phyloP scores from a whole-genome alignment of 2,329 filamentous ascomycete species.

The Verticillium albo-atrum region DNA sequence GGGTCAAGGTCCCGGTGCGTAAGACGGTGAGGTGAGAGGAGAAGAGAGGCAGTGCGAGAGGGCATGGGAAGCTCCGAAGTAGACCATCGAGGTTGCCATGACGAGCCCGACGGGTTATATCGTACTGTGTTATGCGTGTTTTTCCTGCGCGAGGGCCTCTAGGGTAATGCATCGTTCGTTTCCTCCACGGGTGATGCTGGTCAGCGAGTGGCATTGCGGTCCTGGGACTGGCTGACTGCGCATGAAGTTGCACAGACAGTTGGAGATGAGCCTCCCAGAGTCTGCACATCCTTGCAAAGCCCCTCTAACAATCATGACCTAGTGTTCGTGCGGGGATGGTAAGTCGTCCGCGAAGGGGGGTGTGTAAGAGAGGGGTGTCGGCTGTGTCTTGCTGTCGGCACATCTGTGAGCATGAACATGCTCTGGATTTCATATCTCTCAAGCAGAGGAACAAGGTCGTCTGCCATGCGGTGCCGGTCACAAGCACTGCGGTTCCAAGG shows the following conservation, averaged over 20 bases:
- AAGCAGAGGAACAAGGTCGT: not conserved
- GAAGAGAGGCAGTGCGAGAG: not conserved
- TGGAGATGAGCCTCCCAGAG: slow-evolving; percentile 11
- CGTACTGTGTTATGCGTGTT: not conserved
- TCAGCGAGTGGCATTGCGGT: not conserved
- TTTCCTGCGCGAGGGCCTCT: not conserved
- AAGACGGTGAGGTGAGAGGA: not conserved
- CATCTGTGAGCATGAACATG: not conserved
- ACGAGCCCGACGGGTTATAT: not conserved
- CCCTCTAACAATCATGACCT: not conserved
- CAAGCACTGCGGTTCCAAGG: not conserved
- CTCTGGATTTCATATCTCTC: not conserved
- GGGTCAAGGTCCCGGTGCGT: not conserved
- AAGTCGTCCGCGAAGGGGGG: too few species aligned
- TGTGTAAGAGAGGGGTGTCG: not conserved
- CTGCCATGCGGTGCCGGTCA: not conserved
- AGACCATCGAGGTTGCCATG: not conserved
- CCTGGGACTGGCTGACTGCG: not conserved
- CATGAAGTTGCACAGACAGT: slow-evolving; percentile 12
- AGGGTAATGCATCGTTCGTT: not conserved
- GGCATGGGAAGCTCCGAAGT: not conserved
- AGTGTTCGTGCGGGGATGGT: not conserved
- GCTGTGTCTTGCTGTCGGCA: not conserved
- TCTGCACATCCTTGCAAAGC: not conserved
- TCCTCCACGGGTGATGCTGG: not conserved